Evolutionary conservation across 129 eudicot species (phyloP).

Genomic region (Centella asiatica): DNA sequence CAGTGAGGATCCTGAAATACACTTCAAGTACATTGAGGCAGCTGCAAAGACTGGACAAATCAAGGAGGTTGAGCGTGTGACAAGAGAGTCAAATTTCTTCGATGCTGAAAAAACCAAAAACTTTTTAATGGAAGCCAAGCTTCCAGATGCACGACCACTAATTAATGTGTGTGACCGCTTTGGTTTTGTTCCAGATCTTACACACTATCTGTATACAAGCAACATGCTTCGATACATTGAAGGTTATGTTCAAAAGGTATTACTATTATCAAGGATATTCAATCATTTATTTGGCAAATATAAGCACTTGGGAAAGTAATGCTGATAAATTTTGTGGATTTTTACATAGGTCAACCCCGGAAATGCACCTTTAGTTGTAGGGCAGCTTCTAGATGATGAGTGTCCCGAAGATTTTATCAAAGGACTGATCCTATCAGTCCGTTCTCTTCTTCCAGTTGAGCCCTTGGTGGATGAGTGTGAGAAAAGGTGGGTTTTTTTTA

Average conservation of each 20-base stretch:
- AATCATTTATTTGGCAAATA: constrained; percentile 2
- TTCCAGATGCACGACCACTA: constrained; percentile 98
- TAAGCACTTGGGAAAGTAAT: not conserved
- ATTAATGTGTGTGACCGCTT: constrained; percentile 96
- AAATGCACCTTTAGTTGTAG: constrained; percentile 98
- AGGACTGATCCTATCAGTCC: constrained; percentile 91
- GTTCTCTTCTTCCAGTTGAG: constrained; percentile 98
- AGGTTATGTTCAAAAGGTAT: constrained; percentile 98
- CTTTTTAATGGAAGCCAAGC: constrained; percentile 96
- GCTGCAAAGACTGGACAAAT: constrained; percentile 98
- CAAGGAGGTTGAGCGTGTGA: constrained; percentile 94
- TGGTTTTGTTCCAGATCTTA: constrained; percentile 93
- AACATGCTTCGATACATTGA: constrained; percentile 99
- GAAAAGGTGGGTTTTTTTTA: constrained; percentile 54
- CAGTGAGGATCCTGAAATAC: constrained; percentile 97
- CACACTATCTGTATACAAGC: constrained; percentile 80
- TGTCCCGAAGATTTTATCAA: constrained; percentile 99
- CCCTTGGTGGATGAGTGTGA: constrained; percentile 99
- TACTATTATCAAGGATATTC: not conserved
- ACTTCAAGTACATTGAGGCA: constrained; percentile 93
- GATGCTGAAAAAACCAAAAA: constrained; percentile 93
- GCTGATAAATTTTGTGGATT: constrained; percentile 10
- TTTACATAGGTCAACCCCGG: constrained; percentile 80
- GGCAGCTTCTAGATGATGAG: constrained; percentile 94
- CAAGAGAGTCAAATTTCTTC: constrained; percentile 92